These are phyloP conservation scores for Diplodia seriata DNA, from an alignment of 2,329 filamentous ascomycete species.

Conservation along the genomic window DNA sequence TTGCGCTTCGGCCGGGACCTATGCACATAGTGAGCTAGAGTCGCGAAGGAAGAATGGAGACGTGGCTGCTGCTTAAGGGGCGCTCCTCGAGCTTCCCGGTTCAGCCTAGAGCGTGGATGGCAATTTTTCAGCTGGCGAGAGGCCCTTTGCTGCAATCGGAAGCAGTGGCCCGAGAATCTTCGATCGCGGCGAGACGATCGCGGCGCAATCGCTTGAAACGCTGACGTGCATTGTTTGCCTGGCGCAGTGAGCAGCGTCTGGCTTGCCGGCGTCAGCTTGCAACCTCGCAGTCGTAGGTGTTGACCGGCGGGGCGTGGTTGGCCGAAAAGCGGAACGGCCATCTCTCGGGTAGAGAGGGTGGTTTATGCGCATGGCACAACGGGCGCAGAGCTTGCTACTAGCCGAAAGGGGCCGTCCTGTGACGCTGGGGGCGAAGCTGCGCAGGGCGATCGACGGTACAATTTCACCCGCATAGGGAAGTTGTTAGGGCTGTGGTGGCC, in stretches of 20 bases:
- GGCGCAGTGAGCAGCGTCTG: conserved; percentile 2
- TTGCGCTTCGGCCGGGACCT: not conserved
- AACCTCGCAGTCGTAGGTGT: not conserved
- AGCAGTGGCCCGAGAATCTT: not conserved
- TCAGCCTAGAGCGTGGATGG: not conserved
- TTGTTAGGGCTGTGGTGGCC: conserved; percentile 18
- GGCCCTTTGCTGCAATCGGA: conserved; percentile 1
- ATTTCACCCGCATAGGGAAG: conserved; percentile 3
- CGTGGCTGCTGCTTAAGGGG: conserved; percentile 6
- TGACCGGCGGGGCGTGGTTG: not conserved
- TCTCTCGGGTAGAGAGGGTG: not conserved
- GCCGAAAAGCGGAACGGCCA: not conserved
- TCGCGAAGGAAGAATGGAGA: conserved; percentile 10
- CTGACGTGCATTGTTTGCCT: conserved; percentile 10
- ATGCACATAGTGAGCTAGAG: not conserved
- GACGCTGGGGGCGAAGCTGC: not conserved
- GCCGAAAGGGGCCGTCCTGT: not conserved
- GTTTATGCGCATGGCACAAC: conserved; percentile 19
- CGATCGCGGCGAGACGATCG: not conserved
- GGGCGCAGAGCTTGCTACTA: not conserved
- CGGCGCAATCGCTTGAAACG: conserved; percentile 8
- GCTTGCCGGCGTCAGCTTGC: not conserved
- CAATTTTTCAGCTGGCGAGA: not conserved
- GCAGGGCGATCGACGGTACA: conserved; percentile 6
- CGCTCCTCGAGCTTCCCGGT: not conserved